Evolutionary conservation across 2,329 filamentous ascomycete genomes (phyloP), one percentile per base, ranked within the genome.

Genomic region (Cercospora sesami): DNA sequence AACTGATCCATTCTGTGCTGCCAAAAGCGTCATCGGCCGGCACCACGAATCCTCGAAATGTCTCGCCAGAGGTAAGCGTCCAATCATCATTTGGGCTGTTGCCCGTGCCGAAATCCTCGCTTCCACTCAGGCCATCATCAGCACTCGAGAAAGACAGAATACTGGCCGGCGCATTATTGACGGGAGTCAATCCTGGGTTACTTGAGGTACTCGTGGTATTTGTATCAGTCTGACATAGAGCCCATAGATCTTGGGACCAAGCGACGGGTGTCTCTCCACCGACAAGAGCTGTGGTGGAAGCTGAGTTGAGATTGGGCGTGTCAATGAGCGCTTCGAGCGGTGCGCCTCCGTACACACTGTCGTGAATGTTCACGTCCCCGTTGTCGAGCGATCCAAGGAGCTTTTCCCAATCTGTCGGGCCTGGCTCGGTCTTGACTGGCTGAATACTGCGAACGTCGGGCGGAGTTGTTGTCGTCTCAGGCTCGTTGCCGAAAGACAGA

Each of bases 361-460:
- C 90, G 78, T 92, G 95, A n/a, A 96, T 90, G 75, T 94, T 96
- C 64, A 89, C 87, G 71, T 90, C 86, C 0, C 92, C 92, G 39
- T 89, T 89, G 73, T 96, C 93, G 78, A 96, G 88, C 23, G 90
- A 90, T 4, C 90, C 89, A 1, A 96, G 84, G 0, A 96, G 84
- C 1, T 90, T 88, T 78, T 96, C 93, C 93, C 93, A 96, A 73
- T 95, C 92, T 0, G 88, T 84, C 8, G 89, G 81, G 0, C 88
- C 88, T 12, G 76, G 74, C 26, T 78, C 75, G 28, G 76, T 72
- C 63, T 79, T 79, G 64, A 77, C 69, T 2, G 76, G 74, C 14
- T 70, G 75, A 72, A 71, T 67, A n/a, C 61, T 61, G 59, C 60
- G 53, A 21, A 39, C 68, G 55, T 42, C 65, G 36, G 63, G 66